Conservation (phyloP, 352 stramenopile genomes). For the Phytophthora cactorum region DNA sequence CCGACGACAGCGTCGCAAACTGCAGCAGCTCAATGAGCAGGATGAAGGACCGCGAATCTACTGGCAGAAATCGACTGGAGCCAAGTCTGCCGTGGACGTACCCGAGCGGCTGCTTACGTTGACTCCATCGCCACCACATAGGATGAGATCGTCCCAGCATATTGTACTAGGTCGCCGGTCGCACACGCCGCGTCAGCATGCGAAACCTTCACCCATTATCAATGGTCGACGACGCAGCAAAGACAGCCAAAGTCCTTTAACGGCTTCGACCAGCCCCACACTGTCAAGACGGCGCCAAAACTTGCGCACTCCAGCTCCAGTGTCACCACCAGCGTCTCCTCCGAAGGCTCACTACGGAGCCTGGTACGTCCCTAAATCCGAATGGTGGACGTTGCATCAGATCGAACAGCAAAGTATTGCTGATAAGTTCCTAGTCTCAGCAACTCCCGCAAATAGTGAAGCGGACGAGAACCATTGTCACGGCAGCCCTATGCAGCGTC, state of each 20-base stretch:
- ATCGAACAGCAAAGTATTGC: constrained; percentile 40
- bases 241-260: background rate
- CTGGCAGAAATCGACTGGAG: constrained; percentile 54
- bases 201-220: constrained; percentile 4
- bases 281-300: background rate
- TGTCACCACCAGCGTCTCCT: constrained; percentile 9
- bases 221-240: constrained; percentile 11
- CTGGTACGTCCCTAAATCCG: constrained; percentile 59
- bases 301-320: background rate
- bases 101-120: constrained; percentile 19
- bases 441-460: background rate
- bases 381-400: constrained; percentile 61
- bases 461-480: constrained; percentile 31
- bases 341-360: constrained; percentile 48
- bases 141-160: constrained; percentile 7
- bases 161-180: constrained; percentile 28
- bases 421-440: constrained; percentile 29
- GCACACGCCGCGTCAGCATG: constrained; percentile 1
- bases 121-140: constrained; percentile 16
- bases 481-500: constrained; percentile 19
- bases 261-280: too few species aligned
- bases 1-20: constrained; percentile 35
- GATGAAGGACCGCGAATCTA: constrained; percentile 36
- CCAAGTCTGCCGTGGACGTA: constrained; percentile 49
- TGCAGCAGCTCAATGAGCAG: constrained; percentile 17